Conservation (phyloP, 257 asterid species). For the Scutellaria galericulata region DNA sequence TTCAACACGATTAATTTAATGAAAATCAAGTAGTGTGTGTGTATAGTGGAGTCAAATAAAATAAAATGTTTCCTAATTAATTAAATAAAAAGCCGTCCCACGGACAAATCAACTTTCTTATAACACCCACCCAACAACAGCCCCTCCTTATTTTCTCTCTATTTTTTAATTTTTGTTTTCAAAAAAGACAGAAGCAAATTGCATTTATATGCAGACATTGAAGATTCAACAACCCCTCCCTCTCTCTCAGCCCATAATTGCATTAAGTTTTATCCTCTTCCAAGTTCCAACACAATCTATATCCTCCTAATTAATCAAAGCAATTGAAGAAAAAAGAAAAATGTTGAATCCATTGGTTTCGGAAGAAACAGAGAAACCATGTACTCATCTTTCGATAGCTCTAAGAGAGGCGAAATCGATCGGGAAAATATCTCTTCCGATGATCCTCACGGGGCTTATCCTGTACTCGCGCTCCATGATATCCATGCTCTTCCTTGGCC, state of each 20-base stretch:
- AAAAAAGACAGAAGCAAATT: slow-evolving; percentile 9
- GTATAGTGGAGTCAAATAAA: background rate
- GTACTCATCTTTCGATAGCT: slow-evolving; percentile 34
- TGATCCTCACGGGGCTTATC: slow-evolving; percentile 56
- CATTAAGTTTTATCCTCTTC: slow-evolving; percentile 10
- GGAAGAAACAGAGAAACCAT: background rate
- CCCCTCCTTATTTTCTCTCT: background rate
- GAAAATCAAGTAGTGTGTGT: no score
- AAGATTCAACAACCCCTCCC: background rate
- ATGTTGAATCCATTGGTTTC: slow-evolving; percentile 48
- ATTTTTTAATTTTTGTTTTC: background rate
- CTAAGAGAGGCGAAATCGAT: slow-evolving; percentile 44
- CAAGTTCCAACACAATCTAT: background rate
- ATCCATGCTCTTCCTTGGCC: slow-evolving; percentile 62
- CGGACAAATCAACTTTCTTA: background rate
- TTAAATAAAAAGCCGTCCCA: slow-evolving; percentile 22
- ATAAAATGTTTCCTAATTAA: background rate
- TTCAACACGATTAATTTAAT: no score
- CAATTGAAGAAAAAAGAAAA: background rate
- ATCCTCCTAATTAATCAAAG: background rate
- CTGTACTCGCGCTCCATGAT: slow-evolving; percentile 63
- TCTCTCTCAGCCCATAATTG: slow-evolving; percentile 30
- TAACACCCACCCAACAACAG: background rate
- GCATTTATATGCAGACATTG: background rate
- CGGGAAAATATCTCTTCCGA: slow-evolving; percentile 48